Base-by-base conservation (phyloP, 441 rosid genomes). In the Gossypium davidsonii region DNA sequence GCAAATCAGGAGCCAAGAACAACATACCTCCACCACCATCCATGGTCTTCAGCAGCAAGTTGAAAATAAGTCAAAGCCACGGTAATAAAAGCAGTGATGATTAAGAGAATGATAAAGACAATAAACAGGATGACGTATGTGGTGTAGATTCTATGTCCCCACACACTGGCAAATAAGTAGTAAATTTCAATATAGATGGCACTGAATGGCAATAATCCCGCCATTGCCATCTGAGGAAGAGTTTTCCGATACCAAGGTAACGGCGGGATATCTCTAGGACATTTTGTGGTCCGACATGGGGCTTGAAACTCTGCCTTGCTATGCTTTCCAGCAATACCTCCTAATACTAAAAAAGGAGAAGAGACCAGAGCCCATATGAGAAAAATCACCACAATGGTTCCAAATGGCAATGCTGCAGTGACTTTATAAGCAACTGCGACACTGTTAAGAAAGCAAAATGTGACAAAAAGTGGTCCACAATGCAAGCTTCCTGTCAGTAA, bases 321-420 rank as follows among this genome's bases (percentile, higher is more conserved):
- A 53, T 53, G 9, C 59, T 53, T 53, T 53, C 59, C 59, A 53
- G 5, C 26, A 53, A 53, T 53, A 53, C 59, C 59, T 53, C 59
- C 25, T 53, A 18, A 18, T 53, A 53, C 26, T 53, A 18, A 53
- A 2, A 53, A 53, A 53, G 59, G 59, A 53, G 25, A 18, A 2
- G 59, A 0, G 25, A 18, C 26, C 59, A 53, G 25, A 53, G 4
- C 59, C 59, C 59, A 53, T 53, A 53, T 53, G 23, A 53, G 59
- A 53, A 53, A 53, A 53, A 53, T 53, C 59, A 53, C 26, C 23
- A 53, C 26, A 53, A 53, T 53, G 59, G 59, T 18, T 18, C 59
- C 59, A 53, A 53, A 18, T 53, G 59, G 59, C 59, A 53, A 18
- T 53, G 26, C 59, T 53, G 59, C 59, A 53, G 59, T 53, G 59